Base-by-base conservation (phyloP, 2,329 filamentous ascomycete species). In the Sporothrix mexicana region DNA sequence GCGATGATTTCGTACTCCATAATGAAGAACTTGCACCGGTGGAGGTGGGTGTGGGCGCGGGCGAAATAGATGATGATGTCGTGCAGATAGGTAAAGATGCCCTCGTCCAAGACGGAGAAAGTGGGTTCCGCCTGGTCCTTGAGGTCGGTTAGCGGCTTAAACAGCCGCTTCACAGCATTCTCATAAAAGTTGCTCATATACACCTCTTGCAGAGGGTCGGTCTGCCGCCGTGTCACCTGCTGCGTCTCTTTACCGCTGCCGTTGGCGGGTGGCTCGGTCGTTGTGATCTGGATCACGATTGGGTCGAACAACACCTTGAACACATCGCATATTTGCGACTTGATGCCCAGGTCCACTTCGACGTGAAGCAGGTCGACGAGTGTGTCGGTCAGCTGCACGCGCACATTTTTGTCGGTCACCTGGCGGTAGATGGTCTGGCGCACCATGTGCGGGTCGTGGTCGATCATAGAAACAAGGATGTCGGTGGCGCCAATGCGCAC, bases 11-110 rank as follows among this genome's bases (percentile, higher is more conserved):
- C 91, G 81, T 98, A 90, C 12, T 89, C 89, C 75, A 97, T 85
- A 36, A 98, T 92, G 79, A 98, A 97, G 78, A 91, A 93, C 81
- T 97, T 96, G 84, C 92, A 95, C 77, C 94, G 90, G 78, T 93
- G 91, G 55, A 92, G 88, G 81, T 98, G 95, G 79, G 97, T 93
- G 55, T 98, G 95, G 79, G 97, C 93, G 55, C 95, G 91, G 76
- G 98, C 91, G 80, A 98, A 98, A 83, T 97, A 98, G 80, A 93
- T 95, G 69, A 98, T 87, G 41, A 98, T 93, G 79, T 99, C 96
- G 71, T 98, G 92, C 69, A 99, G 85, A 80, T 98, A 96, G 23
- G 91, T 91, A 81, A 95, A 97, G 75, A 98, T 87, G n/a, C 93
- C 93, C 36, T 96, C 93, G 80, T 97, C 92, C 77, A 96, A 91